phyloP scores from a whole-genome alignment of 805 yeast species.

The Candida ortonii region DNA sequence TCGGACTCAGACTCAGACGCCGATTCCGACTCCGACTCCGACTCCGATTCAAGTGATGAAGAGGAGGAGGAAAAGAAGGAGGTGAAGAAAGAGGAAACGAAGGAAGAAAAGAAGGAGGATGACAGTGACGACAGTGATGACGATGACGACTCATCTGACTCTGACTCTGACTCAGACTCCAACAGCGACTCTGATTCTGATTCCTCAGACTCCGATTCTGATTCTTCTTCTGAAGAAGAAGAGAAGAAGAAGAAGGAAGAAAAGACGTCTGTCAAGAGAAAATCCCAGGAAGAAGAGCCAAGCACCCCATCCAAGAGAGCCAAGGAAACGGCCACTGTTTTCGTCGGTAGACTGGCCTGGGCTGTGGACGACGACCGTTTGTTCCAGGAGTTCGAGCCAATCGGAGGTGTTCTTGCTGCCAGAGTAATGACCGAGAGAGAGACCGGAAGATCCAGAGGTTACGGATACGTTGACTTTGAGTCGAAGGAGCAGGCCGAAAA shows the following conservation, averaged over 20 bases:
- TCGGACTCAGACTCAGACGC: constrained; percentile 7
- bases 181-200: constrained; percentile 23
- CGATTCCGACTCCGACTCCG: constrained; percentile 21
- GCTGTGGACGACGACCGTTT: constrained; percentile 94
- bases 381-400: constrained; percentile 74
- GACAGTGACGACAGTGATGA: constrained; percentile 5
- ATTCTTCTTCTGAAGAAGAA: constrained; percentile 29
- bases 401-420: constrained; percentile 81
- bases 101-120: constrained; percentile 22
- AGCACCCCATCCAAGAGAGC: constrained; percentile 51
- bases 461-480: constrained; percentile 95
- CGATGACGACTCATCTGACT: constrained; percentile 16
- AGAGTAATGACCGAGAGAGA: constrained; percentile 89
- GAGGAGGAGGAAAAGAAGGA: constrained; percentile 12
- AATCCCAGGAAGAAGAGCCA: constrained; percentile 38
- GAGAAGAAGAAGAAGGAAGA: constrained; percentile 19
- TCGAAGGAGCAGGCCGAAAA: constrained; percentile 74
- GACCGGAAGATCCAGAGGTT: constrained; percentile 90
- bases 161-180: constrained; percentile 21
- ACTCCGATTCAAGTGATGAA: constrained; percentile 17
- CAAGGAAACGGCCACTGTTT: constrained; percentile 79
- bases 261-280: constrained; percentile 38
- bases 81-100: constrained; percentile 21
- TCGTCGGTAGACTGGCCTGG: constrained; percentile 98
- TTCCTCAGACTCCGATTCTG: constrained; percentile 29